phyloP scores from a whole-genome alignment of 257 asterid genomes.

The Plectranthus barbatus region DNA sequence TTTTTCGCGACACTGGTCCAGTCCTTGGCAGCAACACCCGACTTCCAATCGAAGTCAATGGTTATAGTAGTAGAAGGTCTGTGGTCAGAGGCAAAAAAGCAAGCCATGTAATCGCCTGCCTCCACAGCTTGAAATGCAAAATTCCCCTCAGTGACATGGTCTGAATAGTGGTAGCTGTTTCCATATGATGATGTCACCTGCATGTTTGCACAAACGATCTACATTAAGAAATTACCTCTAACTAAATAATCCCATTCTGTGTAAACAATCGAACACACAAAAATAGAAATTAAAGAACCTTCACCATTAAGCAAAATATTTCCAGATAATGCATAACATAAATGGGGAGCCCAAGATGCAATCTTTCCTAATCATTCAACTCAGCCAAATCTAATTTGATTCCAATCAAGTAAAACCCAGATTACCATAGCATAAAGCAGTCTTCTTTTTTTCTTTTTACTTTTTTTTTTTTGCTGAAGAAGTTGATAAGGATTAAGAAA shows the following conservation, averaged over 20 bases:
- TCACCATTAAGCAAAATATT: background rate
- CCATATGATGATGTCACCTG: slow-evolving; percentile 87
- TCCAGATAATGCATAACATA: background rate
- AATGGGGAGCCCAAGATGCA: background rate
- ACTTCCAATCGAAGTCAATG: slow-evolving; percentile 84
- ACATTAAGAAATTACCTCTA: background rate
- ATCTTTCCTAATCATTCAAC: background rate
- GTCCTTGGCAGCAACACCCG: slow-evolving; percentile 91
- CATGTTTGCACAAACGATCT: background rate
- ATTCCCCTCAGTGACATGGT: slow-evolving; percentile 72
- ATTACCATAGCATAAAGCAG: background rate
- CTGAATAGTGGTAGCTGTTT: slow-evolving; percentile 69
- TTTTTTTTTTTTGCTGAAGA: background rate
- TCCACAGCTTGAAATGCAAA: slow-evolving; percentile 78
- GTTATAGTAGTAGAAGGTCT: slow-evolving; percentile 52
- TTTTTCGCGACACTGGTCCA: slow-evolving; percentile 90
- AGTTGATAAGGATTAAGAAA: background rate
- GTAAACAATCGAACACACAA: background rate
- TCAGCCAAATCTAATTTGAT: background rate
- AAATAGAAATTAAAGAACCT: background rate
- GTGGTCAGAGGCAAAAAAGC: slow-evolving; percentile 72
- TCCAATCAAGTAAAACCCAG: background rate
- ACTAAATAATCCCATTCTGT: background rate
- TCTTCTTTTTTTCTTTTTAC: no score
- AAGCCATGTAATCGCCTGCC: slow-evolving; percentile 85